Evolutionary conservation across 441 rosid genomes (phyloP).

Genomic region (Euphorbia celastroides): DNA sequence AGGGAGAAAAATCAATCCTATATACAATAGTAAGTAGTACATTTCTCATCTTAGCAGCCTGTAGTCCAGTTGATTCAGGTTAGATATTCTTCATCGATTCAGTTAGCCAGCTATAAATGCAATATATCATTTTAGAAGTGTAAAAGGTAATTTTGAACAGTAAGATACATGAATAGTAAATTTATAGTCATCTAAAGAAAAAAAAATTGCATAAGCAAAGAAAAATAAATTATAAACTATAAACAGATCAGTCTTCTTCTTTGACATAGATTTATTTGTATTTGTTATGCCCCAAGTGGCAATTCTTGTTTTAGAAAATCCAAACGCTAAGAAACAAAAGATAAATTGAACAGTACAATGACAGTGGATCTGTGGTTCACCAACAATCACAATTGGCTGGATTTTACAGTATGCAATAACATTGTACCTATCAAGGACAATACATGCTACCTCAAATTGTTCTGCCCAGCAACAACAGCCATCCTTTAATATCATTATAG

Average conservation of each 20-base stretch:
- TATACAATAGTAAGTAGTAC: too few species aligned
- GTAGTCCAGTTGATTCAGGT: too few species aligned
- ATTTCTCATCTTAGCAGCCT: too few species aligned
- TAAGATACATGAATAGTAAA: background rate
- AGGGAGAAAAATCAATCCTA: background rate
- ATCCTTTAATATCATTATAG: slow-evolving; percentile 20
- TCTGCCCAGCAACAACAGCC: slow-evolving; percentile 12
- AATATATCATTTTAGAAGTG: background rate
- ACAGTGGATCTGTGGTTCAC: slow-evolving; percentile 20
- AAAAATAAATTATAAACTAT: background rate
- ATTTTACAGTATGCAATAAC: slow-evolving; percentile 4
- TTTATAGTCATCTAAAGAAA: background rate
- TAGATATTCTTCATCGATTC: background rate
- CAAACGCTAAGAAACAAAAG: background rate
- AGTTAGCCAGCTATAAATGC: background rate
- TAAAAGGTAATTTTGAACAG: too few species aligned
- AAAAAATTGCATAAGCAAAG: too few species aligned
- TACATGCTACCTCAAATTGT: background rate
- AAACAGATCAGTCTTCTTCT: too few species aligned
- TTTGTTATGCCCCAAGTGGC: background rate
- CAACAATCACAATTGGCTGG: slow-evolving; percentile 17
- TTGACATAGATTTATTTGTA: background rate
- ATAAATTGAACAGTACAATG: background rate
- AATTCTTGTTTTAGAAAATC: background rate
- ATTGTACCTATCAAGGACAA: slow-evolving; percentile 8